Evolutionary conservation across 2,329 filamentous ascomycete genomes (phyloP).

Genomic region (Dactylellina drechsleri): DNA sequence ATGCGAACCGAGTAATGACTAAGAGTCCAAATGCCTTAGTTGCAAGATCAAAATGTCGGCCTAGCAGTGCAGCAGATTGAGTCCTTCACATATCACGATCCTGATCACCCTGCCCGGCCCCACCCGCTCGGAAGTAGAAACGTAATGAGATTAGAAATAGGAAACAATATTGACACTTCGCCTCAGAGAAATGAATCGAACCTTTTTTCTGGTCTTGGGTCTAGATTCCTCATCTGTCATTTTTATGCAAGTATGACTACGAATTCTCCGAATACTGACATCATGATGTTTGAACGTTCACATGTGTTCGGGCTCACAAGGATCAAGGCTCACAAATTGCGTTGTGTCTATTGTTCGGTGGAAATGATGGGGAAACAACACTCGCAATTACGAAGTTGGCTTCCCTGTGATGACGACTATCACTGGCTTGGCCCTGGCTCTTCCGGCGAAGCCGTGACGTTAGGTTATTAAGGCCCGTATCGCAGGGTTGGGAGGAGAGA

Average conservation of each 20-base stretch:
- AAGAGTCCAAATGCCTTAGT: constrained; percentile 22
- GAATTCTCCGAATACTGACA: constrained; percentile 31
- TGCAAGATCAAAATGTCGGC: neutral
- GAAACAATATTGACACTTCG: neutral
- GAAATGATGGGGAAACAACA: neutral
- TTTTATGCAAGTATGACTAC: constrained; percentile 51
- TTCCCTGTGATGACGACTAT: constrained; percentile 34
- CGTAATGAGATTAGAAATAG: neutral
- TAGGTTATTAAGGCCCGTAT: too few relatives aligned
- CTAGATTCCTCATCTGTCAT: neutral
- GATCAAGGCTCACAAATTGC: constrained; percentile 43
- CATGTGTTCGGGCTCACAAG: constrained; percentile 13
- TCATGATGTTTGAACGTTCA: neutral
- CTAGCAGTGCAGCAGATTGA: neutral
- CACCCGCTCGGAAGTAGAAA: too few relatives aligned
- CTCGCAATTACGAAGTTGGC: constrained; percentile 5
- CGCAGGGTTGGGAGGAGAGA: too few relatives aligned
- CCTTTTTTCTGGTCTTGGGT: neutral
- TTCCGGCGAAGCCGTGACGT: constrained; percentile 44
- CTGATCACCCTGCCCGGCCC: neutral
- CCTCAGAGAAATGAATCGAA: constrained; percentile 2
- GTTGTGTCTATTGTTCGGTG: constrained; percentile 20
- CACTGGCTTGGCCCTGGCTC: neutral
- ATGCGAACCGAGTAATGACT: neutral
- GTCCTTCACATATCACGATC: constrained; percentile 4